These are phyloP conservation scores for Aspergillus brunneoviolaceus DNA, from an alignment of 2,329 filamentous ascomycete species.

Conservation along the genomic window DNA sequence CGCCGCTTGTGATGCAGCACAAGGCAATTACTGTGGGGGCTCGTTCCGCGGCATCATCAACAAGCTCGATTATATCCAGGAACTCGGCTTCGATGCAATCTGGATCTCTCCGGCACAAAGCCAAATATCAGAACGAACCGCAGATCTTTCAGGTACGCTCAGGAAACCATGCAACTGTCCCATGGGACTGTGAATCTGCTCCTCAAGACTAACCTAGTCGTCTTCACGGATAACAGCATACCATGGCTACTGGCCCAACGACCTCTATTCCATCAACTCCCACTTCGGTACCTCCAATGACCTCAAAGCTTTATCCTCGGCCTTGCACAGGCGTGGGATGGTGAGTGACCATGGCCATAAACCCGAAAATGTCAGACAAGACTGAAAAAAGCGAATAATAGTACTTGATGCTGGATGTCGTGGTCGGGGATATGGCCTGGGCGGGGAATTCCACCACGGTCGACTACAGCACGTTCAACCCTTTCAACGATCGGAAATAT, in stretches of 20 bases:
- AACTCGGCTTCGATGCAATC: conserved; percentile 45
- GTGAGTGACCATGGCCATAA: background rate
- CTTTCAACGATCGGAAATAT: conserved; percentile 57
- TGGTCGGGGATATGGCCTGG: conserved; percentile 57
- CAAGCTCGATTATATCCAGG: conserved; percentile 50
- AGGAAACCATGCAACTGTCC: no score
- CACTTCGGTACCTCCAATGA: conserved; percentile 61
- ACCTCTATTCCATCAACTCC: conserved; percentile 52
- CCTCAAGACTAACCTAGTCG: no score
- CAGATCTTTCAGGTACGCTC: conserved; percentile 2
- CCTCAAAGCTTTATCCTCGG: conserved; percentile 56
- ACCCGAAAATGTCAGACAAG: background rate
- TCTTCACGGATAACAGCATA: conserved; percentile 25
- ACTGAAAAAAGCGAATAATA: background rate
- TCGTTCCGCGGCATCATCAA: conserved; percentile 47
- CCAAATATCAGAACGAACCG: background rate
- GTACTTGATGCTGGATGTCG: conserved; percentile 61
- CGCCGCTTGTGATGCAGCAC: conserved; percentile 24
- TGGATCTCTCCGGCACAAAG: conserved; percentile 5
- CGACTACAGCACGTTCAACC: conserved; percentile 52
- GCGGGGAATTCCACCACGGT: conserved; percentile 39
- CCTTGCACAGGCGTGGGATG: conserved; percentile 56
- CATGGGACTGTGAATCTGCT: no score
- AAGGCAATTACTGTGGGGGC: conserved; percentile 45
- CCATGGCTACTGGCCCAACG: conserved; percentile 51